Base-by-base conservation (phyloP, 306 rosid genomes). In the Castanea mollissima region DNA sequence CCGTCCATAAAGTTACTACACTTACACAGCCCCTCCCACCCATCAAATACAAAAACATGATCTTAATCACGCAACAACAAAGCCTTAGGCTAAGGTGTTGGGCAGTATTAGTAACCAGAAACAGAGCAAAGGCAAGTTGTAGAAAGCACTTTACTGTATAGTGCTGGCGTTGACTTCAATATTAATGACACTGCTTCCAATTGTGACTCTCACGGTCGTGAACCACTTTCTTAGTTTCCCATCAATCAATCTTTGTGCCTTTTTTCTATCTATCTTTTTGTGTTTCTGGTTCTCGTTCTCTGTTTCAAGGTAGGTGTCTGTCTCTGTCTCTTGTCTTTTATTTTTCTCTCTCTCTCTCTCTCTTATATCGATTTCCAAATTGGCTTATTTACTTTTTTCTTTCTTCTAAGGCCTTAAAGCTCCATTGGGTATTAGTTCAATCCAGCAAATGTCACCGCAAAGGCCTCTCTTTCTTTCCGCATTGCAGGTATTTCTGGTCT, bases 111-210 rank as follows among this genome's bases (percentile, higher is more conserved):
- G 2, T 16, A 57, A 75, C 23, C 31, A 44, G 12, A 67, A 6
- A 16, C 4, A 69, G 41, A 70, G 72, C 57, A 49, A 55, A 58
- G 19, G 21, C 76, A 23, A 34, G 46, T 38, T 38, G 46, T 80
- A 32, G n/a, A 32, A 78, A 44, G 56, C 76, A 87, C 86, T 79
- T 85, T 56, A 81, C 82, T 88, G 89, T 79, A 82, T 85, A 91
- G 88, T 86, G 75, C 55, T 25, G 69, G 81, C 78, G 92, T 89
- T 91, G 95, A 91, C 95, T 82, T 49, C 52, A 5, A 29, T 23
- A 71, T 38, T 38, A 38, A 38, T 74, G 78, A 76, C 83, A 80
- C 77, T 84, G 87, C 79, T 75, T 25, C 41, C 75, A 67, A 83
- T 75, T 79, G 80, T 79, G 88, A 82, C 78, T 59, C 71, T 77